Percentiles rank a stretch among this genome's conserved stretches.
Evolutionary conservation across 208 protist genomes (phyloP).

Genomic region (Sergeia podlipaevii): DNA sequence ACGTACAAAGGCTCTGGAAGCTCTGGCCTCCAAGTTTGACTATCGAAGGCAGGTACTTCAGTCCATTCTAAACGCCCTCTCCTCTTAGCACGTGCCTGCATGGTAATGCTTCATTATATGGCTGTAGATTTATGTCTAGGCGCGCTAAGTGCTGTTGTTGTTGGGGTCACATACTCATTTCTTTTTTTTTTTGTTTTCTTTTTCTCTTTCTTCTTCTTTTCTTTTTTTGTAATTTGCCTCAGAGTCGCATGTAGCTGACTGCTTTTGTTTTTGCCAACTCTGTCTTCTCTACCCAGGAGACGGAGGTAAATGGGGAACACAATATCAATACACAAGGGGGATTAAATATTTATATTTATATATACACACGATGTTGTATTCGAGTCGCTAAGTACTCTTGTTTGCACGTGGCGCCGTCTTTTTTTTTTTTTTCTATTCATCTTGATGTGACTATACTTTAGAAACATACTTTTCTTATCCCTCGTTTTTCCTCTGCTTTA

Average conservation of each 20-base stretch:
- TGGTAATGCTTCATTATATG: background rate
- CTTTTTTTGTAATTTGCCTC: background rate
- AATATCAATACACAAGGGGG: no score
- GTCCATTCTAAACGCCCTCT: background rate
- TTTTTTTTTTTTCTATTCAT: background rate
- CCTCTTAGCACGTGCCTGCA: background rate
- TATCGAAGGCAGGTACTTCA: constrained; percentile 19
- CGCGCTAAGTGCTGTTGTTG: background rate
- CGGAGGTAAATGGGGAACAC: background rate
- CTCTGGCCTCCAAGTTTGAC: constrained; percentile 19
- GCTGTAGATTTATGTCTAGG: background rate
- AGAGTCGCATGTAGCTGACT: background rate
- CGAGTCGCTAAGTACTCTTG: background rate
- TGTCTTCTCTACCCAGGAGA: no score
- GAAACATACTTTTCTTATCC: constrained; percentile 2
- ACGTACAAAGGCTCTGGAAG: constrained; percentile 15
- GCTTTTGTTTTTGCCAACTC: no score
- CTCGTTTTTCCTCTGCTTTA: background rate
- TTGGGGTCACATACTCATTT: background rate
- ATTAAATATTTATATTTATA: constrained; percentile 4
- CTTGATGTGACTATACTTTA: constrained; percentile 2
- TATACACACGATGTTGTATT: no score
- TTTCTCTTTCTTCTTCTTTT: constrained; percentile 2
- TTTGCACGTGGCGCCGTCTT: background rate
- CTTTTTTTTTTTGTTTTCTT: constrained; percentile 6